Base-by-base conservation (phyloP, 2,329 filamentous ascomycete species). In the Aspergillus tamarii region DNA sequence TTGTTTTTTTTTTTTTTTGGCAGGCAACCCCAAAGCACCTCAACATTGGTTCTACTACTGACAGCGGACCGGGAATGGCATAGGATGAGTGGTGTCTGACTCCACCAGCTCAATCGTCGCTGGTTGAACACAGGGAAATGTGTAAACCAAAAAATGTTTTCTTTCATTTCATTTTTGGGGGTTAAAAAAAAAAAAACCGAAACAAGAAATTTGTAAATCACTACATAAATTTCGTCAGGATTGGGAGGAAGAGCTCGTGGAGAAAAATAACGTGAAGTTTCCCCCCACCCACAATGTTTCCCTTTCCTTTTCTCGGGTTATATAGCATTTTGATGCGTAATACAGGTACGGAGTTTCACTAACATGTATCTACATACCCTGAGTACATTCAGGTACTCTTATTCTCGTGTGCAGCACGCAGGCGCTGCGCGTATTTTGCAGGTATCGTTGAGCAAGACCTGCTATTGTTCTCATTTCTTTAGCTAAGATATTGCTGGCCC, bases 1-100 rank as follows among this genome's bases (percentile, higher is more conserved):
- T 32, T 54, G 21, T 26, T 39, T 14, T 39, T n/a, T 59, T 41
- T 28, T 21, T 14, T 41, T n/a, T 53, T 41, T 30, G 41, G 26
- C 14, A 45, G 63, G 28, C 62, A 60, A 62, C 34, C 32, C 62
- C 41, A 43, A 41, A 39, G n/a, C 60, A 57, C 60, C 52, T 41
- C 36, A 3, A 3, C 48, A n/a, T 56, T 64, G 57, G 46, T 65
- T 62, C 57, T 63, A 63, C 57, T 63, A 63, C 62, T 69, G 68
- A 67, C 66, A 70, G 66, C 60, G 63, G 63, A 61, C 63, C 62
- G 61, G 58, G 34, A 65, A 63, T 66, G 61, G 61, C 52, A 30
- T 32, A 55, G 43, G 48, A 64, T 60, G 28, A 63, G 60, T 59
- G 59, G 39, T 57, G 30, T 52, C 64, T n/a, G 64, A 61, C 63